These are phyloP conservation scores for Pseudopithomyces maydicus DNA, from an alignment of 2,329 filamentous ascomycete species.

Conservation along the genomic window DNA sequence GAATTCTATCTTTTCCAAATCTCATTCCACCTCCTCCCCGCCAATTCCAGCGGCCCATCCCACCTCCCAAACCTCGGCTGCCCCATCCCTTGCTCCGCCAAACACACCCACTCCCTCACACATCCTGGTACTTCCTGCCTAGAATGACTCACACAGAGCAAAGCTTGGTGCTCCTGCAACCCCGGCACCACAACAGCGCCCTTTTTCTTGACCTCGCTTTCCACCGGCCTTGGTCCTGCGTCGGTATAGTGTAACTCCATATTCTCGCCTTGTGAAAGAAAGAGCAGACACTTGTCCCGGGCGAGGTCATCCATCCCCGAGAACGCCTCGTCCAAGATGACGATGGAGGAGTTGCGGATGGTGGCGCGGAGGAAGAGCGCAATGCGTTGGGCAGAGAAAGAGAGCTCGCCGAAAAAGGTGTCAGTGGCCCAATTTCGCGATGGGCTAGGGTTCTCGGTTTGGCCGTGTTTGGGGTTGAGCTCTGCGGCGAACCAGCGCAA, in stretches of 20 bases:
- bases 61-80: constrained; percentile 69
- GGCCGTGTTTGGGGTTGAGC: constrained; percentile 61
- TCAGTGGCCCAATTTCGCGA: constrained; percentile 67
- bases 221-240: constrained; percentile 32
- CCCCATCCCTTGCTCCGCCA: constrained; percentile 75
- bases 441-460: constrained; percentile 8
- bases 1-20: constrained; percentile 47
- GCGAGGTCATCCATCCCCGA: constrained; percentile 61
- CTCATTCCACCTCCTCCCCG: constrained; percentile 65
- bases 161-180: constrained; percentile 71
- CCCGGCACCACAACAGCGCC: constrained; percentile 63
- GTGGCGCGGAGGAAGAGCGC: constrained; percentile 72
- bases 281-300: constrained; percentile 84
- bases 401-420: constrained; percentile 72
- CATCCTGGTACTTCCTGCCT: constrained; percentile 87
- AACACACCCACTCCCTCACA: constrained; percentile 81
- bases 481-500: constrained; percentile 80
- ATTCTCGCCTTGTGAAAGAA: constrained; percentile 63
- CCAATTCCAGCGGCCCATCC: constrained; percentile 63
- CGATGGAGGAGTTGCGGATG: constrained; percentile 52
- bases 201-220: constrained; percentile 48
- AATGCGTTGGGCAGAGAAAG: constrained; percentile 83
- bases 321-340: constrained; percentile 58
- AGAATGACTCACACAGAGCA: constrained; percentile 92
- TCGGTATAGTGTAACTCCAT: constrained; percentile 44